A percentile compares a stretch with the other conserved stretches of the same genome.
Evolutionary conservation across 345 rosid genomes (phyloP).

Genomic region (Draba incana): DNA sequence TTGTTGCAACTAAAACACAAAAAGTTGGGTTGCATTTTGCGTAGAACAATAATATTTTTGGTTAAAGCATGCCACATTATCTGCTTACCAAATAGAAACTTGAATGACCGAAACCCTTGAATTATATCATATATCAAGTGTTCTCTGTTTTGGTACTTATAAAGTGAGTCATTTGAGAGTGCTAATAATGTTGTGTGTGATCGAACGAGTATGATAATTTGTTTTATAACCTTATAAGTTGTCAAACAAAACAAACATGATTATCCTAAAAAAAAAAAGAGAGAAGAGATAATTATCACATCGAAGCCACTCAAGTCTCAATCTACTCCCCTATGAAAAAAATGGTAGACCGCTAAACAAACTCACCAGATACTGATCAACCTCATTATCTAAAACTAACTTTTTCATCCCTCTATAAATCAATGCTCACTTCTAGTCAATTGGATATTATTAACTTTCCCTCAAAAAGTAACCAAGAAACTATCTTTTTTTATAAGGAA

Average conservation of each 20-base stretch:
- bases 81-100: slow-evolving; percentile 15
- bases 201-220: no score
- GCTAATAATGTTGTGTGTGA: no score
- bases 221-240: no score
- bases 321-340: slow-evolving; percentile 31
- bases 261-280: background rate
- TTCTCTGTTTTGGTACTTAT: no score
- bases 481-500: background rate
- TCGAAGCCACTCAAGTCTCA: slow-evolving; percentile 36
- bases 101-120: background rate
- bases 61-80: background rate
- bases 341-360: slow-evolving; percentile 37
- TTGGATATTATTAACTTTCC: slow-evolving; percentile 20
- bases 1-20: slow-evolving; percentile 20
- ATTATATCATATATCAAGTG: no score
- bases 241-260: slow-evolving; percentile 1
- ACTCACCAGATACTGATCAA: slow-evolving; percentile 40
- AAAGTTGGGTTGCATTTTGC: background rate
- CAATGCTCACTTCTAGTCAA: background rate
- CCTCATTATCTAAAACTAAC: slow-evolving; percentile 18
- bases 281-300: background rate
- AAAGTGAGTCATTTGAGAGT: no score
- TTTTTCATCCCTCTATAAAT: slow-evolving; percentile 31
- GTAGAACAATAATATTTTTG: background rate
- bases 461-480: slow-evolving; percentile 17